Percentiles rank a stretch among this genome's conserved stretches.
Evolutionary conservation across 1,284 basidiomycete genomes (phyloP).

Genomic region (Rhodotorula sp.): DNA sequence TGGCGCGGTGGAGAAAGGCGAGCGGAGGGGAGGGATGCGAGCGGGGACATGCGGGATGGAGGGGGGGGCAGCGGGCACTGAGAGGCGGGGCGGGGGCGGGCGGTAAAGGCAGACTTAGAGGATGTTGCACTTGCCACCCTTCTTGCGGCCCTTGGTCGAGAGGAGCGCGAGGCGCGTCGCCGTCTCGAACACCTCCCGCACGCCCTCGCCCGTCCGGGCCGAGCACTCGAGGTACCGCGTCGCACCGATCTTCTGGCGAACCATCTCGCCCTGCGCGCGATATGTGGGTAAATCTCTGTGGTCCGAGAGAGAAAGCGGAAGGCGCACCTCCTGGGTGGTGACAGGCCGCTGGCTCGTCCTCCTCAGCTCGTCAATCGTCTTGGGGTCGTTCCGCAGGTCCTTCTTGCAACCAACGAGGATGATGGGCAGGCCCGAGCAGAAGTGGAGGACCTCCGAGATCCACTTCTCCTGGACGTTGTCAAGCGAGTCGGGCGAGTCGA

Average conservation of each 20-base stretch:
- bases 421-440: slow-evolving; percentile 89
- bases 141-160: slow-evolving; percentile 64
- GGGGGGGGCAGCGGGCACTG: not conserved
- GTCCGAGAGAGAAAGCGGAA: not conserved
- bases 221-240: slow-evolving; percentile 88
- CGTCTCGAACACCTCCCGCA: slow-evolving; percentile 88
- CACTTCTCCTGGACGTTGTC: slow-evolving; percentile 97
- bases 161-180: slow-evolving; percentile 58
- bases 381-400: slow-evolving; percentile 83
- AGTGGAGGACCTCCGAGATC: slow-evolving; percentile 97
- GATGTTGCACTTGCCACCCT: slow-evolving; percentile 73
- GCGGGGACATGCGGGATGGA: not conserved
- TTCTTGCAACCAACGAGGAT: slow-evolving; percentile 93
- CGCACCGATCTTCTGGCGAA: slow-evolving; percentile 92
- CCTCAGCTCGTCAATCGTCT: slow-evolving; percentile 84
- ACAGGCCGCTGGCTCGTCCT: slow-evolving; percentile 89
- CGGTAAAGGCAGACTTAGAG: slow-evolving; percentile 55
- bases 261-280: slow-evolving; percentile 65
- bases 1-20: not conserved
- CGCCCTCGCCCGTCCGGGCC: slow-evolving; percentile 84
- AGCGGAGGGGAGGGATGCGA: not conserved
- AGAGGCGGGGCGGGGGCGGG: not conserved
- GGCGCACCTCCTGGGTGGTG: slow-evolving; percentile 59
- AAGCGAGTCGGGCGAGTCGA: slow-evolving; percentile 94
- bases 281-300: not conserved